A percentile compares a stretch with the other conserved stretches of the same genome.
These are phyloP conservation scores for Ilyonectria mors-panacis DNA, from an alignment of 2,329 filamentous ascomycete species.

Conservation along the genomic window DNA sequence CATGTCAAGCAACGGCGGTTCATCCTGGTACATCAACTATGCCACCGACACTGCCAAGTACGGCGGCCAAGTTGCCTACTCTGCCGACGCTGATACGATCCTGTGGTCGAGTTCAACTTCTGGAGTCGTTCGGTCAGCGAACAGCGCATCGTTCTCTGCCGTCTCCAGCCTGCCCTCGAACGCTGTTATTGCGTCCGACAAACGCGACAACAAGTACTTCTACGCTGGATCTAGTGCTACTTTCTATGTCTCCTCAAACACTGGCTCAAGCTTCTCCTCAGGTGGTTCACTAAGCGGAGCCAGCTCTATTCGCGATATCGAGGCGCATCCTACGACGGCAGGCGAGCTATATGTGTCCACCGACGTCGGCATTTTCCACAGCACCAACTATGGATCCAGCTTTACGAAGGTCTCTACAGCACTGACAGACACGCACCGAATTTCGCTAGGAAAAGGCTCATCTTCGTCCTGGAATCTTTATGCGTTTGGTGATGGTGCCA, in stretches of 20 bases:
- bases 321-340: conserved; percentile 68
- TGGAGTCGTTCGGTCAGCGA: conserved; percentile 60
- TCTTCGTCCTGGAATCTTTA: conserved; percentile 62
- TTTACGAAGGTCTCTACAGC: conserved; percentile 59
- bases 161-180: conserved; percentile 61
- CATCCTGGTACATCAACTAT: conserved; percentile 63
- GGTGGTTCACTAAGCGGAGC: conserved; percentile 56
- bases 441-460: conserved; percentile 60
- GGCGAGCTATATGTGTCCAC: conserved; percentile 74
- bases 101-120: conserved; percentile 60
- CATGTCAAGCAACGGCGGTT: conserved; percentile 65
- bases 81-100: conserved; percentile 65
- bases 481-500: conserved; percentile 61
- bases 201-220: conserved; percentile 66
- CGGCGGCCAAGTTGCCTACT: conserved; percentile 65
- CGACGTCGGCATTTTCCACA: conserved; percentile 67
- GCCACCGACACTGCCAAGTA: conserved; percentile 61
- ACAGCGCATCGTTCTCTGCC: conserved; percentile 57
- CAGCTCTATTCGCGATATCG: conserved; percentile 67
- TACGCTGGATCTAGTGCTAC: conserved; percentile 63
- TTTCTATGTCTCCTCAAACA: conserved; percentile 68
- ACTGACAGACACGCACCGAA: conserved; percentile 58
- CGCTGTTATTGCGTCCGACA: conserved; percentile 68
- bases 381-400: conserved; percentile 64
- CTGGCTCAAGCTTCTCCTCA: conserved; percentile 61